phyloP scores from a whole-genome alignment of 306 rosid species.

The Cercis canadensis region DNA sequence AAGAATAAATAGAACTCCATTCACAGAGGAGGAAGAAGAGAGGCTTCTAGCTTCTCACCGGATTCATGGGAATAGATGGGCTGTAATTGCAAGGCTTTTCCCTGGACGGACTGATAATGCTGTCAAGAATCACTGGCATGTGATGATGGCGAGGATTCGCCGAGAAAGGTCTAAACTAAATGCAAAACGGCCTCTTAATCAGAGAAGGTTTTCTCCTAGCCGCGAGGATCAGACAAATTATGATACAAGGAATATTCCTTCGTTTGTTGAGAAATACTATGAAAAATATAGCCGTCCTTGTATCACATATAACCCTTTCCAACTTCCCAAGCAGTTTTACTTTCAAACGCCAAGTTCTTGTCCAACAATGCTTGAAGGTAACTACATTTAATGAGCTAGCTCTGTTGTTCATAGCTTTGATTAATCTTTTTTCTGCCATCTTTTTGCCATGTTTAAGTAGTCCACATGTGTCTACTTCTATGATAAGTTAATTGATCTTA shows the following conservation, averaged over 20 bases:
- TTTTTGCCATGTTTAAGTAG: no score
- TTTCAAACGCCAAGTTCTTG: constrained; percentile 40
- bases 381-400: neutral
- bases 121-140: constrained; percentile 98
- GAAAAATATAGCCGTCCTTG: constrained; percentile 34
- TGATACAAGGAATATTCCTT: constrained; percentile 38
- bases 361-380: constrained; percentile 51
- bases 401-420: no score
- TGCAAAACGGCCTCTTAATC: constrained; percentile 47
- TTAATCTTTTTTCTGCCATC: no score
- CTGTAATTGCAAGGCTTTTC: constrained; percentile 87
- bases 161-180: constrained; percentile 64
- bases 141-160: constrained; percentile 83
- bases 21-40: constrained; percentile 91
- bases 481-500: no score
- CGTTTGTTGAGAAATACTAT: constrained; percentile 48
- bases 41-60: constrained; percentile 75
- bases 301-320: constrained; percentile 39
- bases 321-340: constrained; percentile 40
- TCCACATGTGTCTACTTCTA: no score
- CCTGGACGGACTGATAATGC: constrained; percentile 97
- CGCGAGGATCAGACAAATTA: constrained; percentile 20
- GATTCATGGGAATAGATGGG: constrained; percentile 91
- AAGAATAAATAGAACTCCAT: constrained; percentile 81
- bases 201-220: constrained; percentile 29